These are phyloP conservation scores for Talaromyces sp. DNA, from an alignment of 2,329 filamentous ascomycete genomes.

Conservation along the genomic window DNA sequence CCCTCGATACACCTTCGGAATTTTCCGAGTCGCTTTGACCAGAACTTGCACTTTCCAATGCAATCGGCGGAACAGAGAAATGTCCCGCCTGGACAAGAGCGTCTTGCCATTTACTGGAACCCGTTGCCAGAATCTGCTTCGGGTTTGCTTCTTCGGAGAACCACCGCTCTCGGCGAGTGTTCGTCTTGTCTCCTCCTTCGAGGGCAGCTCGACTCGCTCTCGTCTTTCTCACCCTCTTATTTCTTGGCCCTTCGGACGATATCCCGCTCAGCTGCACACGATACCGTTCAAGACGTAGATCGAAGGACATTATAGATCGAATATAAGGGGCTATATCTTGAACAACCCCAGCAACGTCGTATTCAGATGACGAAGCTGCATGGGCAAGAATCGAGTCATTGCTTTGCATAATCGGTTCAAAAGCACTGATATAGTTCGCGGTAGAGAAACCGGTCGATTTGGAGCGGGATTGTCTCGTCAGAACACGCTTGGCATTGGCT, in stretches of 20 bases:
- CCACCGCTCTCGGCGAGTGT: slow-evolving; percentile 65
- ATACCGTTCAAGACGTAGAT: slow-evolving; percentile 64
- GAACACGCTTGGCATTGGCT: slow-evolving; percentile 24
- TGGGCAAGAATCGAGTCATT: slow-evolving; percentile 27
- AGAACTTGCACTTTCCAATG: slow-evolving; percentile 13
- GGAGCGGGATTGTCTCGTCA: slow-evolving; percentile 17
- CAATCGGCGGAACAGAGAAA: slow-evolving; percentile 20
- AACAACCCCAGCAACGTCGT: slow-evolving; percentile 59
- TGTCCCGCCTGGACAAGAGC: slow-evolving; percentile 27
- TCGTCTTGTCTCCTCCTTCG: slow-evolving; percentile 65
- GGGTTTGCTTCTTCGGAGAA: slow-evolving; percentile 60
- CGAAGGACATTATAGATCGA: slow-evolving; percentile 75
- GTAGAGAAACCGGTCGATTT: slow-evolving; percentile 23
- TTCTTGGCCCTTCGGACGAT: slow-evolving; percentile 52
- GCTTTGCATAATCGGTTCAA: slow-evolving; percentile 48
- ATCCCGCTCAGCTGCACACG: slow-evolving; percentile 59
- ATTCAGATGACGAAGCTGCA: slow-evolving; percentile 67
- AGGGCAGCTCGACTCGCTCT: slow-evolving; percentile 69
- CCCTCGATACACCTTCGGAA: neutral
- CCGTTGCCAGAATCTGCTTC: slow-evolving; percentile 60
- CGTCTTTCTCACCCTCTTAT: slow-evolving; percentile 64
- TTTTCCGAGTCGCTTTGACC: slow-evolving; percentile 15
- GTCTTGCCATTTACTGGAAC: slow-evolving; percentile 39
- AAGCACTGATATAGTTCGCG: slow-evolving; percentile 40
- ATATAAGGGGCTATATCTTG: slow-evolving; percentile 84